Evolutionary conservation across 2,329 filamentous ascomycete genomes (phyloP).

Genomic region (Colletotrichum zoysiae): DNA sequence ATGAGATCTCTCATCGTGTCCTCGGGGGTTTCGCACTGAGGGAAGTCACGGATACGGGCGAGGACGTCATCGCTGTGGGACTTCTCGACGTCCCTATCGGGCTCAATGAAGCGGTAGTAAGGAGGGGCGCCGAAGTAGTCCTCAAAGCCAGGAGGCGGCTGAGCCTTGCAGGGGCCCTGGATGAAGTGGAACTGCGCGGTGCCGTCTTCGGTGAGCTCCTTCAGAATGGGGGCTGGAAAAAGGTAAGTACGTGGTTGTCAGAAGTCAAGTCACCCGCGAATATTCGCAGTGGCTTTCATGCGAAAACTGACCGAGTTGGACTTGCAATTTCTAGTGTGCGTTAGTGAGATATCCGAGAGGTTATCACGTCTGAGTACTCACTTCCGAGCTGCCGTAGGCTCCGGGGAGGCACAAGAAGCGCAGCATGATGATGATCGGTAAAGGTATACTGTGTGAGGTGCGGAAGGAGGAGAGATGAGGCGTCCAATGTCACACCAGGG

Average conservation of each 20-base stretch:
- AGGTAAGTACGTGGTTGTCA: constrained; percentile 36
- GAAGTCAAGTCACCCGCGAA: constrained; percentile 21
- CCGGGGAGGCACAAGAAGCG: constrained; percentile 69
- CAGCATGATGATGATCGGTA: constrained; percentile 51
- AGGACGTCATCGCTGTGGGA: constrained; percentile 60
- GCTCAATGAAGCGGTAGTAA: constrained; percentile 68
- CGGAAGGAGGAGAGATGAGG: constrained; percentile 7
- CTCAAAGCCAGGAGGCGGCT: constrained; percentile 66
- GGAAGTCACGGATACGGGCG: constrained; percentile 66
- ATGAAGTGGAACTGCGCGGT: constrained; percentile 65
- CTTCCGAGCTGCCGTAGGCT: constrained; percentile 68
- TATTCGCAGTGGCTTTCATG: constrained; percentile 14
- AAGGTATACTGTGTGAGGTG: constrained; percentile 14
- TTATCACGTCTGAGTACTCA: constrained; percentile 49
- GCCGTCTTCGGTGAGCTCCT: constrained; percentile 59
- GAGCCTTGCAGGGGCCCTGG: constrained; percentile 62
- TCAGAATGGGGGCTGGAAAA: constrained; percentile 61
- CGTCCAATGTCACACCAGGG: constrained; percentile 10
- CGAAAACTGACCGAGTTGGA: constrained; percentile 60
- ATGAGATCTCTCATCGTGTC: constrained; percentile 67
- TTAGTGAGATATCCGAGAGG: constrained; percentile 38
- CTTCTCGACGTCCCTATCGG: constrained; percentile 59
- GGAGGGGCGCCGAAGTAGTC: constrained; percentile 69
- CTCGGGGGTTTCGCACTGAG: constrained; percentile 64
- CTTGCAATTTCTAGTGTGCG: constrained; percentile 63